Evolutionary conservation across 179 eudicot species (phyloP).

Genomic region (Actinidia arguta): DNA sequence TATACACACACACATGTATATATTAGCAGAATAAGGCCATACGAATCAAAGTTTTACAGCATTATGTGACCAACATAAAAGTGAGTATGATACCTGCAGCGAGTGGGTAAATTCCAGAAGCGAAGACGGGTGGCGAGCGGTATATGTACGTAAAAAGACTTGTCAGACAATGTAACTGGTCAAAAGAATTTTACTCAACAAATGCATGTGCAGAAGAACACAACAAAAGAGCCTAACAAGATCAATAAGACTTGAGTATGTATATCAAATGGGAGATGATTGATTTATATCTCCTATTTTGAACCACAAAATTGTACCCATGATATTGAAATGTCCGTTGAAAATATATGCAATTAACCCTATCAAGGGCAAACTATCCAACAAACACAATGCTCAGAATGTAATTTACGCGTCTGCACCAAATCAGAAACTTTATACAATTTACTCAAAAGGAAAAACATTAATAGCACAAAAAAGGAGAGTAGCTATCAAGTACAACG

Average conservation of each 20-base stretch:
- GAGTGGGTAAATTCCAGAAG: slow-evolving; percentile 94
- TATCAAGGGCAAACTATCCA: neutral
- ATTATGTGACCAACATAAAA: neutral
- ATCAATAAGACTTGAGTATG: neutral
- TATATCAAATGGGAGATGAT: neutral
- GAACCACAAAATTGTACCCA: neutral
- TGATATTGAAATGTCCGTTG: neutral
- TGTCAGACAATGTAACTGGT: slow-evolving; percentile 38
- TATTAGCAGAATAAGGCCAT: neutral
- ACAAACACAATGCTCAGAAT: slow-evolving; percentile 11
- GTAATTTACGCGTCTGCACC: neutral
- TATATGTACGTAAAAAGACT: slow-evolving; percentile 91
- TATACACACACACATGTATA: neutral
- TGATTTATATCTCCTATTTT: neutral
- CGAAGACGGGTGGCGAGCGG: slow-evolving; percentile 93
- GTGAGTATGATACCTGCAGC: slow-evolving; percentile 69
- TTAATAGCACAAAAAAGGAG: slow-evolving; percentile 60
- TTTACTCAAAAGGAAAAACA: neutral
- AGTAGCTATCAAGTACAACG: slow-evolving; percentile 15
- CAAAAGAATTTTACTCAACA: slow-evolving; percentile 9
- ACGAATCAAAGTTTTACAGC: neutral
- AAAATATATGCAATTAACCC: neutral
- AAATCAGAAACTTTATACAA: neutral
- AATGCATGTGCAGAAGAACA: neutral
- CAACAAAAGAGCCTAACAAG: neutral